Evolutionary conservation across 352 stramenopile genomes (phyloP).

Genomic region (Phytophthora megakarya): DNA sequence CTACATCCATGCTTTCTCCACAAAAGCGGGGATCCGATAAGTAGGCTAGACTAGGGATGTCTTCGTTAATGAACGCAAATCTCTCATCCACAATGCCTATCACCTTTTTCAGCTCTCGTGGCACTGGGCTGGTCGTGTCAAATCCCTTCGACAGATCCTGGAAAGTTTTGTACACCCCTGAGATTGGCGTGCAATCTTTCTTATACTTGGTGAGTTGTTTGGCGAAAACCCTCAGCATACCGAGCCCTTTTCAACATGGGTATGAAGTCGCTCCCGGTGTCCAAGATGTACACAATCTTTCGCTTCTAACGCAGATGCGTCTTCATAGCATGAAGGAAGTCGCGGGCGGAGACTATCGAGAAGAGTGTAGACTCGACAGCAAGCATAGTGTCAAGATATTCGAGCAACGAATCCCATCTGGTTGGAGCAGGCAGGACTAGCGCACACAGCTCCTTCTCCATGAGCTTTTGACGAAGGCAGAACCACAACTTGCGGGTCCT

Average conservation of each 20-base stretch:
- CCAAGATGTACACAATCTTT: neutral
- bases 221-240: neutral
- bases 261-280: neutral
- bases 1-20: neutral
- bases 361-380: neutral
- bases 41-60: neutral
- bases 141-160: no score
- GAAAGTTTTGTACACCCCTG: neutral
- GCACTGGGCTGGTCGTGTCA: neutral
- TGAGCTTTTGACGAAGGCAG: neutral
- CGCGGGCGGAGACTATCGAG: neutral
- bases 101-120: neutral
- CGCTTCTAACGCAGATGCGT: neutral
- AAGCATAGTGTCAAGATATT: neutral
- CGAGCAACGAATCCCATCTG: no score
- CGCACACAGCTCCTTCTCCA: no score
- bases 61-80: neutral
- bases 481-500: slow-evolving; percentile 6
- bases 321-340: neutral
- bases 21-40: neutral
- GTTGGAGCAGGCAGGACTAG: neutral
- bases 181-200: neutral
- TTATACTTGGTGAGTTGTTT: neutral
- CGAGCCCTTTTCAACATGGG: neutral
- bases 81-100: neutral